Base-by-base conservation (phyloP, 208 protist species). In the Wallacemonas rigidus region DNA sequence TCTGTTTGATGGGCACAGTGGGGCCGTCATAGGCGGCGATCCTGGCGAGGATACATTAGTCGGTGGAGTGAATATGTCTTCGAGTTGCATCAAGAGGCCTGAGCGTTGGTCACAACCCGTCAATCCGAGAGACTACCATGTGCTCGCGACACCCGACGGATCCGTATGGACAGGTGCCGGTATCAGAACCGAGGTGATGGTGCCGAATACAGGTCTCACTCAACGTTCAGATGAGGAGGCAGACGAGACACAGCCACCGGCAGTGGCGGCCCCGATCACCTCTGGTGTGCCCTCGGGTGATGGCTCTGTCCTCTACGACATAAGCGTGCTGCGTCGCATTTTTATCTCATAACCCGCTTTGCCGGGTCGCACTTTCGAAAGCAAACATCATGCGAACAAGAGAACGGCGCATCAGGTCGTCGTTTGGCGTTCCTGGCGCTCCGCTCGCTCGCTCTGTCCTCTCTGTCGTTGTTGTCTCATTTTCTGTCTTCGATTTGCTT, bases 1-100 rank as follows among this genome's bases (percentile, higher is more conserved):
- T 7, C 92, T 87, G 38, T 92, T 90, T 73, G 92, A 85, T 51
- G 78, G 82, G 11, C 74, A 88, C 39, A 90, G 72, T 1, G 83
- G 76, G 38, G 58, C 82, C 26, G 81, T 79, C 54, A 76, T 86
- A 39, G 85, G 91, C 63, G 89, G 79, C n/a, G 73, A 79, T 41
- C 45, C 45, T 3, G 64, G 26, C 48, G 51, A 36, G 51, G 73
- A 63, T 67, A 63, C 75, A 62, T 63, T 70, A 51, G 51, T 76
- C 14, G 76, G 76, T 2, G 81, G 77, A 57, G 76, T 77, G 6
- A 80, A 71, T 44, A 65, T 86, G 17, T 35, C 81, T 5, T 77
- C 72, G n/a, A 75, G 75, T 50, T 6, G 45, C 26, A 26, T 26
- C 26, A 26, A 26, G 26, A 26, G 26, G 26, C 26, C 26, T 26